Conservation (phyloP, 1,284 basidiomycete species). For the Porogramme epimiltina region DNA sequence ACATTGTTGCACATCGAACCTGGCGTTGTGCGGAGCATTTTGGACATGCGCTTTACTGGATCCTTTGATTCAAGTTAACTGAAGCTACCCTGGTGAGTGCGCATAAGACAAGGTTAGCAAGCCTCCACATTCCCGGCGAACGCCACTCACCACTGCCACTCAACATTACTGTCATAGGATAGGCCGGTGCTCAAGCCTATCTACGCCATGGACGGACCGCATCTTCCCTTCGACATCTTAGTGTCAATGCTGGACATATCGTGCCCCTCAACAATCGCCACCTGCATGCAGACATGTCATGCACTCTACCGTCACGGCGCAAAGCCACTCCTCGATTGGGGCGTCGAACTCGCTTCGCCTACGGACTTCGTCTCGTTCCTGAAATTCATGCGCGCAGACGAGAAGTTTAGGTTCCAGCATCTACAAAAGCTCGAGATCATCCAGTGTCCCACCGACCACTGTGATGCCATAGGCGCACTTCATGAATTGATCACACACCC, state of each 20-base stretch:
- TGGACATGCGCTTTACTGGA: too few relatives aligned
- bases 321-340: constrained; percentile 8
- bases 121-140: too few relatives aligned
- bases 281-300: constrained; percentile 12
- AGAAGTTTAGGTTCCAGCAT: neutral
- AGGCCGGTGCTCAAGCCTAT: too few relatives aligned
- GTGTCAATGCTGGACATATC: constrained; percentile 7
- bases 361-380: constrained; percentile 7
- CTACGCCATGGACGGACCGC: neutral
- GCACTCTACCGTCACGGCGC: constrained; percentile 5
- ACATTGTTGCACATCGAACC: too few relatives aligned
- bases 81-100: too few relatives aligned
- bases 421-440: constrained; percentile 8
- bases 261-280: neutral
- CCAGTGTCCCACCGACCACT: neutral
- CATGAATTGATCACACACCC: neutral
- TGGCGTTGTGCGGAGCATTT: too few relatives aligned
- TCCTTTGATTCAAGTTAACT: too few relatives aligned
- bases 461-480: neutral
- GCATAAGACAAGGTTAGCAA: too few relatives aligned
- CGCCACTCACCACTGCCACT: too few relatives aligned
- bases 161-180: too few relatives aligned
- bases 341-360: neutral
- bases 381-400: constrained; percentile 3
- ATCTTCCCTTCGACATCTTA: constrained; percentile 13